phyloP scores from a whole-genome alignment of 345 rosid species.

The Eucalyptus brandiana region DNA sequence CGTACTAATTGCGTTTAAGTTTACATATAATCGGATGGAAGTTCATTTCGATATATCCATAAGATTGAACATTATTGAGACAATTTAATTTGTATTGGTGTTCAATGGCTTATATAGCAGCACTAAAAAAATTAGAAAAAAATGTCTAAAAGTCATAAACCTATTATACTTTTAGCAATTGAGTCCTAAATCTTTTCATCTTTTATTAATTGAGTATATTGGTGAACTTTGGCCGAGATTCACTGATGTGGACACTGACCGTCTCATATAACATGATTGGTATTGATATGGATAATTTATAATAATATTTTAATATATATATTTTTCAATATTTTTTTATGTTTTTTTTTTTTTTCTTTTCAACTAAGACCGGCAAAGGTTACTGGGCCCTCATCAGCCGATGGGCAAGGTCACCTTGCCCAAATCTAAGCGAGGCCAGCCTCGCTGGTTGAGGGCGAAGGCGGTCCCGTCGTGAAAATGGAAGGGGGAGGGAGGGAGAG shows the following conservation, averaged over 20 bases:
- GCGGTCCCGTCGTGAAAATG: too few relatives aligned
- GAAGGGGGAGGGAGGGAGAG: too few relatives aligned
- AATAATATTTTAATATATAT: too few relatives aligned
- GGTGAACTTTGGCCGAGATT: too few relatives aligned
- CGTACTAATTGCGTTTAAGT: neutral
- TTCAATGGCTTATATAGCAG: neutral
- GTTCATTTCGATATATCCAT: neutral
- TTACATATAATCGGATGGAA: neutral
- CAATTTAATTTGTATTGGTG: neutral
- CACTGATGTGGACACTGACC: accelerated
- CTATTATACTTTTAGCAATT: too few relatives aligned
- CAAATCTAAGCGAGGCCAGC: too few relatives aligned
- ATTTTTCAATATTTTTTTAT: accelerated
- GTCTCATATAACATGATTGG: accelerated
- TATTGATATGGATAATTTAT: accelerated
- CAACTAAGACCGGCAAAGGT: too few relatives aligned
- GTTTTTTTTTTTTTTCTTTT: accelerated
- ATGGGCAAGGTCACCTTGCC: too few relatives aligned
- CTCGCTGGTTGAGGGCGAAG: too few relatives aligned
- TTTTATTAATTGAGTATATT: too few relatives aligned
- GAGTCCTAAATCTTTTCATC: too few relatives aligned
- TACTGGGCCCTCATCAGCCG: accelerated
- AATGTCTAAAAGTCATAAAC: accelerated
- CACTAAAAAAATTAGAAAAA: neutral
- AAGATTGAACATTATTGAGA: neutral